phyloP scores from a whole-genome alignment of 2,329 filamentous ascomycete species.

The Mariannaea elegans region DNA sequence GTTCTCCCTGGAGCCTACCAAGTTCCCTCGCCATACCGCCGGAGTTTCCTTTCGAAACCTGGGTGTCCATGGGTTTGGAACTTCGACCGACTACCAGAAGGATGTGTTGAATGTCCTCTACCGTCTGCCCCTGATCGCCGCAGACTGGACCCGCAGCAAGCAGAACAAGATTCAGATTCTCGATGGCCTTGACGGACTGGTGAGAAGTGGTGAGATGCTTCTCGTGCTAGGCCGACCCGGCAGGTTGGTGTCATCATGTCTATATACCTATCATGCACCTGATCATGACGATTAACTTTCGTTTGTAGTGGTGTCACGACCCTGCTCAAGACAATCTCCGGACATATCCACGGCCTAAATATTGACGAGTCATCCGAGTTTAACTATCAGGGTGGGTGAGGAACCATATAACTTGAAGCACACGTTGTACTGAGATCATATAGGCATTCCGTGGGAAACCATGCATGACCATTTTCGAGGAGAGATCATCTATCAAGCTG shows the following conservation, averaged over 20 bases:
- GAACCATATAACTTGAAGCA: too few species aligned
- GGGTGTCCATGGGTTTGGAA: conserved; percentile 71
- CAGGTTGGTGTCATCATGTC: too few species aligned
- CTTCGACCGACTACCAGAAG: conserved; percentile 73
- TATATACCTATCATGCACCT: too few species aligned
- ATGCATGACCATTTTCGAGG: conserved; percentile 80
- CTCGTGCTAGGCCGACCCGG: conserved; percentile 75
- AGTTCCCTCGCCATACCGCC: conserved; percentile 51
- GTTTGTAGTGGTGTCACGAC: conserved; percentile 79
- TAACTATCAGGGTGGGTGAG: conserved; percentile 74
- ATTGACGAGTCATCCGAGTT: conserved; percentile 73
- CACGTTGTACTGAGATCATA: too few species aligned
- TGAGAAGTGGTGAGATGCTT: conserved; percentile 75
- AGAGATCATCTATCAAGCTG: conserved; percentile 84
- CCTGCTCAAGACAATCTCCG: conserved; percentile 80
- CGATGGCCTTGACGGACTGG: conserved; percentile 68
- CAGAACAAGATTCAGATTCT: conserved; percentile 70
- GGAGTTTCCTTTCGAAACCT: conserved; percentile 72
- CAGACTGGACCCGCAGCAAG: conserved; percentile 58
- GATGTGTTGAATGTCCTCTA: conserved; percentile 58
- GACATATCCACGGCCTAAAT: conserved; percentile 79
- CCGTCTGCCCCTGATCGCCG: conserved; percentile 56
- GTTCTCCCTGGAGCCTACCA: too few species aligned
- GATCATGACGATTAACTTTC: too few species aligned
- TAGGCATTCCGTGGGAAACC: too few species aligned